Evolutionary conservation across 2,329 filamentous ascomycete species (phyloP).

Genomic region (Zymoseptoria ardabiliae): DNA sequence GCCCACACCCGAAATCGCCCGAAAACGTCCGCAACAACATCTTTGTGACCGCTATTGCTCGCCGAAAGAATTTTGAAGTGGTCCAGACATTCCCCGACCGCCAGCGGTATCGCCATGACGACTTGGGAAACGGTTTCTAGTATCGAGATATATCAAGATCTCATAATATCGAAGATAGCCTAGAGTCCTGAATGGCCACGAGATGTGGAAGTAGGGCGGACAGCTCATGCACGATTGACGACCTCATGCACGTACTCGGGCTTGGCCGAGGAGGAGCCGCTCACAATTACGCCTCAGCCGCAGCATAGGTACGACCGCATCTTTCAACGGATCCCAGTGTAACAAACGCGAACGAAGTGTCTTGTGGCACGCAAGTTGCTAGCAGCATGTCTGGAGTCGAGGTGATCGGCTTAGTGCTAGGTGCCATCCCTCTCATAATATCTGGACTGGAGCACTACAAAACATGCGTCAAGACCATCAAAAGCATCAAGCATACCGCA

Average conservation of each 20-base stretch:
- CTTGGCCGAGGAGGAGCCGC: too few species aligned
- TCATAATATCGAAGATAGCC: too few species aligned
- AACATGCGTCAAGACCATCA: conserved; percentile 27
- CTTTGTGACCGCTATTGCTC: neutral
- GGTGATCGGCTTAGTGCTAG: conserved; percentile 25
- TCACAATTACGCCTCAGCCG: too few species aligned
- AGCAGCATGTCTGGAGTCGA: conserved; percentile 27
- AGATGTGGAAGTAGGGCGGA: neutral
- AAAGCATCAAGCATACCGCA: conserved; percentile 21
- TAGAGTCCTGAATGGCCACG: too few species aligned
- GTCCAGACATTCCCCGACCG: neutral
- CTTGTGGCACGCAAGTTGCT: too few species aligned
- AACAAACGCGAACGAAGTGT: too few species aligned
- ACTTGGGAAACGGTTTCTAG: neutral
- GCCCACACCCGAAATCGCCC: conserved; percentile 30
- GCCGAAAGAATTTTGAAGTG: neutral
- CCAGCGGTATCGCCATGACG: neutral
- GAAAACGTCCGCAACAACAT: conserved; percentile 20
- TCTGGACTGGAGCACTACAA: conserved; percentile 27
- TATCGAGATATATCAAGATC: too few species aligned
- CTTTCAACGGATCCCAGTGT: too few species aligned
- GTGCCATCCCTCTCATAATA: conserved; percentile 27
- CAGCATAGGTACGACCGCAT: too few species aligned
- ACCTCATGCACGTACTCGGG: neutral
- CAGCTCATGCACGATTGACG: neutral